A percentile compares a stretch with the other conserved stretches of the same genome.
phyloP scores from a whole-genome alignment of 306 rosid genomes.

The Prosopis cineraria region DNA sequence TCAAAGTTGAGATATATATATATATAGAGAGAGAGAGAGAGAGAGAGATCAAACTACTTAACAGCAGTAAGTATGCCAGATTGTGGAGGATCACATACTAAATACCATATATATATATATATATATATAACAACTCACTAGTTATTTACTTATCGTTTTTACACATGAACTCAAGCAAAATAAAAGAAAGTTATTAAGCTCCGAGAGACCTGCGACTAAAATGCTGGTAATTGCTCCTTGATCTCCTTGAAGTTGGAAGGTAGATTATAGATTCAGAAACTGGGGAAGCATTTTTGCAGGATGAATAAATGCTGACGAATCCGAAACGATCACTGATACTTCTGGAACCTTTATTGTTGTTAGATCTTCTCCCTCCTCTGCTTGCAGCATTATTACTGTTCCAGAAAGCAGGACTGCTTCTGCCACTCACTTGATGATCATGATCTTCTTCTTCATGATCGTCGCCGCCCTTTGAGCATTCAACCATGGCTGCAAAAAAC shows the following conservation, averaged over 20 bases:
- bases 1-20: not conserved
- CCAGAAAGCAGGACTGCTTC: not conserved
- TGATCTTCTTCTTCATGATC: not conserved
- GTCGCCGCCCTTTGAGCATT: constrained; percentile 57
- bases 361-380: not conserved
- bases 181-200: not conserved
- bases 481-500: constrained; percentile 59
- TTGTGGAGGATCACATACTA: not conserved
- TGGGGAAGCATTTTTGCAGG: constrained; percentile 56
- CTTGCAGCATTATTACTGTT: not conserved
- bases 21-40: too few relatives aligned
- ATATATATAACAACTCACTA: not conserved
- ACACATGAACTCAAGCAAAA: not conserved
- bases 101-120: too few relatives aligned
- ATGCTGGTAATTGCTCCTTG: constrained; percentile 40
- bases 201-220: constrained; percentile 28
- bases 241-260: constrained; percentile 45
- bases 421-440: not conserved
- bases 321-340: constrained; percentile 61
- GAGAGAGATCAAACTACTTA: not conserved
- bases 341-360: constrained; percentile 44
- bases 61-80: not conserved
- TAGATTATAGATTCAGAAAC: constrained; percentile 53
- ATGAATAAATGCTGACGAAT: constrained; percentile 43
- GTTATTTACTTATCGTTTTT: not conserved